Percentiles rank a stretch among this genome's conserved stretches.
phyloP scores from a whole-genome alignment of 805 yeast species.

The Candida golubevii region DNA sequence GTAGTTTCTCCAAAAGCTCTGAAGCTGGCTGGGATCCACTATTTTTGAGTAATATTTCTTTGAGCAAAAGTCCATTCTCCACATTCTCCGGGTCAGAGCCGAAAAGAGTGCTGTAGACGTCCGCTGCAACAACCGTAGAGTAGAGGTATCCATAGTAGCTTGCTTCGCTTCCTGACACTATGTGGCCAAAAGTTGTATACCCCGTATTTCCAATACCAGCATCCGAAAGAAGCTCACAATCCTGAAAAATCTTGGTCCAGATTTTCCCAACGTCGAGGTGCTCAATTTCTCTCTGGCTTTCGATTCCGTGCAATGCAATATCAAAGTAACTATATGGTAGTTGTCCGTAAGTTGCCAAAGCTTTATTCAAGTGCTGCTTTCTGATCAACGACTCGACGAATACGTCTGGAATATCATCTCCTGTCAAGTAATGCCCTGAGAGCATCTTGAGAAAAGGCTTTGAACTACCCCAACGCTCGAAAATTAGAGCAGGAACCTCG shows the following conservation, averaged over 20 bases:
- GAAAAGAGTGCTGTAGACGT: conserved; percentile 70
- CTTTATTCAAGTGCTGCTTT: conserved; percentile 57
- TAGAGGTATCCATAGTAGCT: conserved; percentile 85
- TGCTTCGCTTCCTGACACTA: conserved; percentile 77
- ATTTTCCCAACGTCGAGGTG: conserved; percentile 44
- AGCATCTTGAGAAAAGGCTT: conserved; percentile 51
- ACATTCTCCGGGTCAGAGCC: conserved; percentile 58
- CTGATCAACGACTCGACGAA: conserved; percentile 11
- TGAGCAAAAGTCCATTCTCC: conserved; percentile 48
- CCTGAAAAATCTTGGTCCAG: conserved; percentile 66
- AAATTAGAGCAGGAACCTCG: conserved; percentile 85
- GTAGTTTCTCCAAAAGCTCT: conserved; percentile 57
- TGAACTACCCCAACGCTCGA: conserved; percentile 86
- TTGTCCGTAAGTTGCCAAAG: conserved; percentile 66
- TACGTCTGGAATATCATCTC: conserved; percentile 49
- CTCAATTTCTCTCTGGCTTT: conserved; percentile 37
- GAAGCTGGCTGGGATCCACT: conserved; percentile 73
- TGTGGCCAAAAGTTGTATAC: conserved; percentile 72
- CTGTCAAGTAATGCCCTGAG: conserved; percentile 62
- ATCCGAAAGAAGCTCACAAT: conserved; percentile 52
- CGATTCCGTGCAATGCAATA: conserved; percentile 60
- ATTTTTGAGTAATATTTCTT: conserved; percentile 61
- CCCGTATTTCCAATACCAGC: conserved; percentile 57
- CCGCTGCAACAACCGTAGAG: conserved; percentile 85
- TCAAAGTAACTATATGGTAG: conserved; percentile 76